Evolutionary conservation across 2,329 filamentous ascomycete species (phyloP).

Genomic region (Fusarium sp.): DNA sequence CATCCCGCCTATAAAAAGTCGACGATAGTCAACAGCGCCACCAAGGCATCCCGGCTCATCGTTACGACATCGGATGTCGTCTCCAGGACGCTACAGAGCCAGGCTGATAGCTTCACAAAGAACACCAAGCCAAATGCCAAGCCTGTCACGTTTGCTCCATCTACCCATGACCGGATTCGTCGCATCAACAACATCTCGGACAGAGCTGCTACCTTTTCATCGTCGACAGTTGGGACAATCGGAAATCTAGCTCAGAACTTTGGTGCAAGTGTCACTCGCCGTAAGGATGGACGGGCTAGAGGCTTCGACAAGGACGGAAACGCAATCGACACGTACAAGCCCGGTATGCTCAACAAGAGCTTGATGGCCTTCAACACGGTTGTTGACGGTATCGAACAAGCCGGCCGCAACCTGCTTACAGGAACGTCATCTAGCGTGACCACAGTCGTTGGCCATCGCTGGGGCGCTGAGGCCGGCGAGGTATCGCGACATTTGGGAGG

Average conservation of each 20-base stretch:
- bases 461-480: slow-evolving; percentile 85
- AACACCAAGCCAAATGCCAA: slow-evolving; percentile 82
- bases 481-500: slow-evolving; percentile 81
- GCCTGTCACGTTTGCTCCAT: slow-evolving; percentile 87
- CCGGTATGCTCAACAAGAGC: slow-evolving; percentile 92
- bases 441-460: slow-evolving; percentile 89
- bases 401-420: slow-evolving; percentile 81
- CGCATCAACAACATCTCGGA: slow-evolving; percentile 90
- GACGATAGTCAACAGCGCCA: slow-evolving; percentile 86
- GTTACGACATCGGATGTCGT: slow-evolving; percentile 88
- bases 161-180: slow-evolving; percentile 86
- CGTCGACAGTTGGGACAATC: slow-evolving; percentile 89
- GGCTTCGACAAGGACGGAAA: slow-evolving; percentile 79
- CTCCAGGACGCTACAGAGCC: slow-evolving; percentile 79
- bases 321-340: slow-evolving; percentile 77
- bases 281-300: slow-evolving; percentile 64
- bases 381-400: slow-evolving; percentile 91
- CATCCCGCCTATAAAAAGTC: slow-evolving; percentile 95
- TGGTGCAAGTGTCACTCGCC: slow-evolving; percentile 75
- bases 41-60: slow-evolving; percentile 89
- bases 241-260: slow-evolving; percentile 89
- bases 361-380: slow-evolving; percentile 97
- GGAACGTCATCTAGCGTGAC: slow-evolving; percentile 83
- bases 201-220: slow-evolving; percentile 81
- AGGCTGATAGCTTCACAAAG: slow-evolving; percentile 84